A percentile compares a stretch with the other conserved stretches of the same genome.
Evolutionary conservation across 1,139 yeast species (phyloP).

Genomic region (Blastobotrys serpentis): DNA sequence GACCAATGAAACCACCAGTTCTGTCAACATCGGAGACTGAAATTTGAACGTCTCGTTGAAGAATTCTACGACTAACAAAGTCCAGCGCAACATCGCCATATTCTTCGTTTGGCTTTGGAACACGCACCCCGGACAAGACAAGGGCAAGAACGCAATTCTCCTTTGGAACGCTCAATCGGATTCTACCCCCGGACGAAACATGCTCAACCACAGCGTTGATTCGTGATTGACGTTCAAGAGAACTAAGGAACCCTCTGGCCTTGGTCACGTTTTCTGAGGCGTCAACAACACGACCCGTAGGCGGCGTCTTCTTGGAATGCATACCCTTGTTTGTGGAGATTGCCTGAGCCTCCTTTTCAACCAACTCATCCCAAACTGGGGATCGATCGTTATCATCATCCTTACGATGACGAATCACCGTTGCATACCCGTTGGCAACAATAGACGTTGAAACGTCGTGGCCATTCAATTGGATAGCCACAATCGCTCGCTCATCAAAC

Average conservation of each 20-base stretch:
- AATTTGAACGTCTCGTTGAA: constrained; percentile 73
- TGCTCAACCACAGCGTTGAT: constrained; percentile 71
- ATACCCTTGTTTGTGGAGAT: constrained; percentile 60
- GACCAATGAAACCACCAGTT: constrained; percentile 79
- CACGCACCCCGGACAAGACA: constrained; percentile 68
- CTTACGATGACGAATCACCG: constrained; percentile 76
- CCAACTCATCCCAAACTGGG: constrained; percentile 70
- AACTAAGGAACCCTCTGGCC: constrained; percentile 71
- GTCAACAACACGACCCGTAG: constrained; percentile 65
- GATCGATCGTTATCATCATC: constrained; percentile 66
- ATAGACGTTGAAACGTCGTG: constrained; percentile 62
- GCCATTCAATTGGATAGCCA: constrained; percentile 52
- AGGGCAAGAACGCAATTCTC: constrained; percentile 70
- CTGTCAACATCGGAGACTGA: constrained; percentile 71
- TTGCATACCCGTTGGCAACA: constrained; percentile 66
- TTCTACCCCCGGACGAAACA: constrained; percentile 64
- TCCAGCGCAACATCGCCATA: constrained; percentile 54
- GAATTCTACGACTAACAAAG: constrained; percentile 53
- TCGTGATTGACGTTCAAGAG: constrained; percentile 64
- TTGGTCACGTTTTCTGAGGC: constrained; percentile 73
- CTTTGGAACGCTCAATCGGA: constrained; percentile 64
- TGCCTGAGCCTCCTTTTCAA: constrained; percentile 68
- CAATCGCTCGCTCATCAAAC: constrained; percentile 65
- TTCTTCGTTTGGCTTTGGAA: constrained; percentile 47
- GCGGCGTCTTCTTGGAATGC: constrained; percentile 56